Evolutionary conservation across 305 asterid genomes (phyloP).

Genomic region (Caryopteris hybrid): DNA sequence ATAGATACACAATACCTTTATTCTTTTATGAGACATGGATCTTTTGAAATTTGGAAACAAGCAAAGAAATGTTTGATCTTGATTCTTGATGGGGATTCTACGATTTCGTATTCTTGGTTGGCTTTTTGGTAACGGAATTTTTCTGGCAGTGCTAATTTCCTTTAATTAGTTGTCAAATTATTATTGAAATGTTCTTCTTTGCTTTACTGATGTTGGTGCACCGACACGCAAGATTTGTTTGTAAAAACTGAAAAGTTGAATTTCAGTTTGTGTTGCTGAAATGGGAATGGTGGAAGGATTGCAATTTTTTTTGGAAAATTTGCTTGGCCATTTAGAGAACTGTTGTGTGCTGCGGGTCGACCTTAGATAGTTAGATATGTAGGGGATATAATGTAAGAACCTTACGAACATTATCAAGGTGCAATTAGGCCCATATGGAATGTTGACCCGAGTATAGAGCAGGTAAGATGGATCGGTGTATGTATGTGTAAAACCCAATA

Average conservation of each 20-base stretch:
- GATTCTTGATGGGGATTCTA: slow-evolving; percentile 2
- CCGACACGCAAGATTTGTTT: neutral
- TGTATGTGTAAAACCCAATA: neutral
- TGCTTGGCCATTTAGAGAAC: slow-evolving; percentile 10
- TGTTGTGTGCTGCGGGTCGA: too few species aligned
- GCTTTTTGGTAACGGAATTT: slow-evolving; percentile 17
- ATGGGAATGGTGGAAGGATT: neutral
- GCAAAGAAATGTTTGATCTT: slow-evolving; percentile 17
- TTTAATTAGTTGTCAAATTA: neutral
- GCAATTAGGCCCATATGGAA: neutral
- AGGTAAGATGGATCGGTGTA: slow-evolving; percentile 6
- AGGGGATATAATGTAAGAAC: neutral
- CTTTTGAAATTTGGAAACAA: slow-evolving; percentile 4
- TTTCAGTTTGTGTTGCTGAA: neutral
- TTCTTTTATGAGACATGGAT: neutral
- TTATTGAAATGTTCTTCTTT: neutral
- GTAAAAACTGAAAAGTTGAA: neutral
- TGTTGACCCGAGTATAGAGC: slow-evolving; percentile 13
- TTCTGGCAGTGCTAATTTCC: neutral
- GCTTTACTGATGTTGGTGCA: neutral
- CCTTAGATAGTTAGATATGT: neutral
- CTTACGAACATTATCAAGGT: neutral
- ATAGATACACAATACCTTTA: neutral
- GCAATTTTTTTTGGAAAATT: neutral
- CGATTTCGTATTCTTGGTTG: neutral